These are phyloP conservation scores for Didymellaceae sp. DNA, from an alignment of 2,329 filamentous ascomycete genomes.

Conservation along the genomic window DNA sequence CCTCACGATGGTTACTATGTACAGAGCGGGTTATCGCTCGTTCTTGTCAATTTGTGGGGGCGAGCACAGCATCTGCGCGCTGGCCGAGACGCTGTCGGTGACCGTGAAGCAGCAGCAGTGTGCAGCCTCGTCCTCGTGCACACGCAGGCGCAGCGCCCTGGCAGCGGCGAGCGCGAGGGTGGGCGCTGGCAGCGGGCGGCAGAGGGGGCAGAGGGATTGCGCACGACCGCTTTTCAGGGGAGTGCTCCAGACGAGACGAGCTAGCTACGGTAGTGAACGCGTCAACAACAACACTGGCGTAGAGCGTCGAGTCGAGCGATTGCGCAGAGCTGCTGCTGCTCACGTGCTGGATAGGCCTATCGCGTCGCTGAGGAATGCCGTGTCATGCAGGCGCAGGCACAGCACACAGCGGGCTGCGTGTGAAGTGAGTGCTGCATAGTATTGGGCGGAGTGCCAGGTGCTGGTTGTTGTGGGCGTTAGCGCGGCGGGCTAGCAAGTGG, in stretches of 20 bases:
- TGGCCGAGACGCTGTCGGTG: background rate
- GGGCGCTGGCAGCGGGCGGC: conserved; percentile 1
- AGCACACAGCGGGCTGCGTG: no score
- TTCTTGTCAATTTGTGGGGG: conserved; percentile 30
- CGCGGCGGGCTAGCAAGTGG: background rate
- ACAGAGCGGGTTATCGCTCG: conserved; percentile 18
- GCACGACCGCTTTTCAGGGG: background rate
- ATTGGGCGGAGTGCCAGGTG: no score
- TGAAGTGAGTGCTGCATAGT: no score
- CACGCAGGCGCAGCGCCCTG: conserved; percentile 9
- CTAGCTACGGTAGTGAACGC: conserved; percentile 13
- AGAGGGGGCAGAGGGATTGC: background rate
- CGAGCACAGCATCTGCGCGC: conserved; percentile 4
- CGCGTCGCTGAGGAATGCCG: conserved; percentile 2
- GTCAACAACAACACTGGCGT: conserved; percentile 15
- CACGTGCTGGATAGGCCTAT: conserved; percentile 1
- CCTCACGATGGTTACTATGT: conserved; percentile 11
- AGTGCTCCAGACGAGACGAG: no score
- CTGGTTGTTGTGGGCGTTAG: conserved; percentile 1
- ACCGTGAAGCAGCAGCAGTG: background rate
- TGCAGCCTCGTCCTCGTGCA: background rate
- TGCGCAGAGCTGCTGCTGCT: background rate
- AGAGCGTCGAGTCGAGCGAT: no score
- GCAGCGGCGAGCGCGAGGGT: conserved; percentile 19
- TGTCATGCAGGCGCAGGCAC: background rate